phyloP scores from a whole-genome alignment of 1,284 basidiomycete genomes.

The Heimioporus retisporus region DNA sequence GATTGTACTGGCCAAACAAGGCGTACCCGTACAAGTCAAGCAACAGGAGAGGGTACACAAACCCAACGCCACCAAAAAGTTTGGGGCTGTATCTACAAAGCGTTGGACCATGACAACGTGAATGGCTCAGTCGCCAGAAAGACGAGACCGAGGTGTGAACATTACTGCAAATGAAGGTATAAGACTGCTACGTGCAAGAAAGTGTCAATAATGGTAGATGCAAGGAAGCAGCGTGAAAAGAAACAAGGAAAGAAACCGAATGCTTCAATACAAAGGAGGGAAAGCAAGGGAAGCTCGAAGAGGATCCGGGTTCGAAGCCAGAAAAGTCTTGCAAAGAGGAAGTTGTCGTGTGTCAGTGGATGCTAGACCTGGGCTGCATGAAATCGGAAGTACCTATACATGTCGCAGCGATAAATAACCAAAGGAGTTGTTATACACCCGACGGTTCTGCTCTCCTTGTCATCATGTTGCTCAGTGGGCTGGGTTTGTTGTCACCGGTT shows the following conservation, averaged over 20 bases:
- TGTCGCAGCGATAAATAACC: constrained; percentile 15
- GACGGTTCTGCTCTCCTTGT: neutral
- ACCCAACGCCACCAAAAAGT: constrained; percentile 50
- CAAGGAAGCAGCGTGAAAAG: too few species aligned
- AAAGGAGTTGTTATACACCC: neutral
- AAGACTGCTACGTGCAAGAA: too few species aligned
- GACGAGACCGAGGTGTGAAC: too few species aligned
- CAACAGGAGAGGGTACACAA: constrained; percentile 61
- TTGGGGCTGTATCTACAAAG: constrained; percentile 37
- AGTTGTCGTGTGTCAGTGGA: neutral
- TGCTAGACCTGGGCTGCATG: neutral
- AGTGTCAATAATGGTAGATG: too few species aligned
- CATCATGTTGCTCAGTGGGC: constrained; percentile 22
- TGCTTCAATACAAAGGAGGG: constrained; percentile 40
- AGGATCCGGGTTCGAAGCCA: constrained; percentile 58
- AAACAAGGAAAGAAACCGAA: too few species aligned
- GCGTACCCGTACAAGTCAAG: constrained; percentile 51
- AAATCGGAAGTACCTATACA: too few species aligned
- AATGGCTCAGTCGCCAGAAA: too few species aligned
- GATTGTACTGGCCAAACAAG: constrained; percentile 58
- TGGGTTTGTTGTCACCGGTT: constrained; percentile 27
- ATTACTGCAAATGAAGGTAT: too few species aligned
- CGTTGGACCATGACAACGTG: too few species aligned
- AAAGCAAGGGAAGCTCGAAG: constrained; percentile 56
- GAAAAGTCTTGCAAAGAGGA: constrained; percentile 61